Evolutionary conservation across 1,284 basidiomycete genomes (phyloP), one percentile per base, ranked within the genome.

Genomic region (Cryptococcus sp.): DNA sequence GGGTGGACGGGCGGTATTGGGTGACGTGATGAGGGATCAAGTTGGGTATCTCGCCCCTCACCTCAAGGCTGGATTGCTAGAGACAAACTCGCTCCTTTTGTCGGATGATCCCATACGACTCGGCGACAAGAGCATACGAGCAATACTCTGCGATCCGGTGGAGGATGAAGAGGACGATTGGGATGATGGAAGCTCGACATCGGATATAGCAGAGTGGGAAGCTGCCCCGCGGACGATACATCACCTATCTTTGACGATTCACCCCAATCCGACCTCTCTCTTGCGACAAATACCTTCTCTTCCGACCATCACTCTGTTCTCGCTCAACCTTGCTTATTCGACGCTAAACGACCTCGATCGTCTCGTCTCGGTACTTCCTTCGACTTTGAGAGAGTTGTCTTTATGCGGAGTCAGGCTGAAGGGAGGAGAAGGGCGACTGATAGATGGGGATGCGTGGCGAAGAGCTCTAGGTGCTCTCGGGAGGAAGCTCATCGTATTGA

Each of bases 261-360:
- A 68, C 38, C 49, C 66, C 0, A 45, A 49, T 12, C 65, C 68
- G 1, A 34, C 52, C 4, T 36, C 49, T 0, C 26, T 69, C 24
- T 51, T 69, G 1, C 54, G 57, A 10, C 50, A 56, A 28, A 23
- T 59, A 3, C 53, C 56, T 5, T 32, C 35, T 32, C 24, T 53
- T 12, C 36, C 46, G 2, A 18, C 44, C 2, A 45, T 58, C 26
- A 44, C 62, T 2, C 50, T 66, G 7, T 62, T 57, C 4, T 65
- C 62, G 1, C 45, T 69, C 37, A 63, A 69, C 50, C 52, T 69
- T 6, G 56, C 60, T 10, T 68, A 60, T 36, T 52, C 52, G 5
- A 56, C 55, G 0, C n/a, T 69, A 2, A 33, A 35, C 1, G 56
- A 63, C 42, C 35, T 65, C 9, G 59, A 62, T 3, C 38, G 40